Evolutionary conservation across 2,329 filamentous ascomycete species (phyloP).

Genomic region (Penicillium crustosum): DNA sequence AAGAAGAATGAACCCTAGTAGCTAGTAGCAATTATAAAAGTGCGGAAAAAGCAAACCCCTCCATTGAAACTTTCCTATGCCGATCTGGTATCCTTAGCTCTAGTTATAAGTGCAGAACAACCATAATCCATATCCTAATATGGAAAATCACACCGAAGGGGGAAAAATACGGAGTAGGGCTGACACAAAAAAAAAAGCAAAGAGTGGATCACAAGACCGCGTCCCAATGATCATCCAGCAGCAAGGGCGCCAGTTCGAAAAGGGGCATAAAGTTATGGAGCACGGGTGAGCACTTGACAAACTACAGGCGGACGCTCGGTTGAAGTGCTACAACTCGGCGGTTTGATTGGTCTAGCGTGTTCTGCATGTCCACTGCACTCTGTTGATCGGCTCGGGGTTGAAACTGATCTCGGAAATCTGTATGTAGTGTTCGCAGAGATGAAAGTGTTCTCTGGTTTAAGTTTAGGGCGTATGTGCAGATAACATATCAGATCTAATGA

Average conservation of each 20-base stretch:
- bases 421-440: background rate
- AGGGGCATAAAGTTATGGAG: background rate
- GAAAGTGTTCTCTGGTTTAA: background rate
- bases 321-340: background rate
- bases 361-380: background rate
- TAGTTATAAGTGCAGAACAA: background rate
- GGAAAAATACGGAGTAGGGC: background rate
- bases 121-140: background rate
- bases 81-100: background rate
- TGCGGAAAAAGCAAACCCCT: background rate
- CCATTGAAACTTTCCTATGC: background rate
- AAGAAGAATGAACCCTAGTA: no score
- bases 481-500: background rate
- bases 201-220: conserved; percentile 14
- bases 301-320: background rate
- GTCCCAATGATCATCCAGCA: conserved; percentile 9
- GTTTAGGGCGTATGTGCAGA: background rate
- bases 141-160: background rate
- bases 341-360: conserved; percentile 12
- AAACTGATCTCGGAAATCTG: background rate
- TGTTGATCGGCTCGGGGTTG: conserved; percentile 6
- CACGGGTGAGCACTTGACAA: conserved; percentile 6
- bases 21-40: no score
- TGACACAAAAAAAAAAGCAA: background rate
- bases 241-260: background rate